Conservation (phyloP, 2,329 filamentous ascomycete genomes). For the Coniochaeta pulveracea region DNA sequence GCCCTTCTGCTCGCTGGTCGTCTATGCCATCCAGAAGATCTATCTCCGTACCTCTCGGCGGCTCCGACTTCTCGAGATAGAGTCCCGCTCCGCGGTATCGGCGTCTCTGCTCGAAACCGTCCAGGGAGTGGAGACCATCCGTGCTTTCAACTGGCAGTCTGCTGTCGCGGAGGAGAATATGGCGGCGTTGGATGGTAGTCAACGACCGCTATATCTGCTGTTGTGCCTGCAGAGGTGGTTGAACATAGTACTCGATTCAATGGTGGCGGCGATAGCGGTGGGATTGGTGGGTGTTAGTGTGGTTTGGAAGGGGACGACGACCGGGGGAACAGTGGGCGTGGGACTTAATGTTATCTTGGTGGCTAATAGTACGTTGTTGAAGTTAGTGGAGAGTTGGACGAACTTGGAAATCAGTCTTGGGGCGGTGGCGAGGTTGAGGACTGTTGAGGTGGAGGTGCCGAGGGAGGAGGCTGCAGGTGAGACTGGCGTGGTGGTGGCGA, state of each 20-base stretch:
- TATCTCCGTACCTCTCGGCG: slow-evolving; percentile 46
- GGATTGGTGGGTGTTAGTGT: slow-evolving; percentile 16
- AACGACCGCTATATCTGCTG: slow-evolving; percentile 37
- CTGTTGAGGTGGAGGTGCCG: slow-evolving; percentile 14
- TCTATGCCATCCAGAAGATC: slow-evolving; percentile 35
- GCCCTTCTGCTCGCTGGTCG: slow-evolving; percentile 27
- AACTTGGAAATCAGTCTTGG: slow-evolving; percentile 23
- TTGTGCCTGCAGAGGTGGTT: slow-evolving; percentile 41
- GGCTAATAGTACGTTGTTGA: slow-evolving; percentile 21
- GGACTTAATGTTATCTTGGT: slow-evolving; percentile 23
- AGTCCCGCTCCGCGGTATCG: slow-evolving; percentile 36
- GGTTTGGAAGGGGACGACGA: slow-evolving; percentile 9
- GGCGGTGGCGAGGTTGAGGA: slow-evolving; percentile 20
- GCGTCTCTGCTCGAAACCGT: slow-evolving; percentile 26
- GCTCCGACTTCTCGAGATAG: slow-evolving; percentile 41
- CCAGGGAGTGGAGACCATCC: slow-evolving; percentile 16
- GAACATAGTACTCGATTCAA: slow-evolving; percentile 34
- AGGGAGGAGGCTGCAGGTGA: slow-evolving; percentile 9
- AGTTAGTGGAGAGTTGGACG: slow-evolving; percentile 21
- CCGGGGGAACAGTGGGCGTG: slow-evolving; percentile 20
- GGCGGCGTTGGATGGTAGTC: slow-evolving; percentile 27
- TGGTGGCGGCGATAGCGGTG: slow-evolving; percentile 34
- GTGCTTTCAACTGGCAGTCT: slow-evolving; percentile 18
- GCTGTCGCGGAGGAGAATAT: slow-evolving; percentile 11
- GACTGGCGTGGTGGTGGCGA: slow-evolving; percentile 1